phyloP scores from a whole-genome alignment of 345 rosid species.

The Gossypium herbaceum region DNA sequence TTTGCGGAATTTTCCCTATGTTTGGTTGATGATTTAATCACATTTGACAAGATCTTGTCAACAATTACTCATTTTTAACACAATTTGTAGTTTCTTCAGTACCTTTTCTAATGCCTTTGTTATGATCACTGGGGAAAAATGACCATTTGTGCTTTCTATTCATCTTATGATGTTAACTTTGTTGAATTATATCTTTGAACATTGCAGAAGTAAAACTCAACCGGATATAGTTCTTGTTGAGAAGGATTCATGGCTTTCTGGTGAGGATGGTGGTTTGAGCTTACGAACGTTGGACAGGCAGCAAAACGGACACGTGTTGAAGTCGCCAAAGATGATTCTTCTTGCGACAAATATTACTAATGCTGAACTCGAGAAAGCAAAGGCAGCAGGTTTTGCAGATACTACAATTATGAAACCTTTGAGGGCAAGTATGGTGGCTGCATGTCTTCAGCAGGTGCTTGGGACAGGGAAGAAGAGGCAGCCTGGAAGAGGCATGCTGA shows the following conservation, averaged over 20 bases:
- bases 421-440: constrained; percentile 94
- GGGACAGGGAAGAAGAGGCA: constrained; percentile 63
- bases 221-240: constrained; percentile 76
- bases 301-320: constrained; percentile 43
- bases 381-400: constrained; percentile 80
- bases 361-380: constrained; percentile 63
- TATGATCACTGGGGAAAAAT: neutral
- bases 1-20: neutral
- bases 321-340: constrained; percentile 64
- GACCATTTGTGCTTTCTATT: neutral
- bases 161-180: neutral
- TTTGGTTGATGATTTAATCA: neutral
- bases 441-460: constrained; percentile 83
- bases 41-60: neutral
- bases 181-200: constrained; percentile 5
- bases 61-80: neutral
- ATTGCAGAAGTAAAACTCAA: constrained; percentile 39
- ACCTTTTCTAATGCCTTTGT: neutral
- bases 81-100: neutral
- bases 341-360: constrained; percentile 73
- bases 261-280: constrained; percentile 42
- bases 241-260: constrained; percentile 79
- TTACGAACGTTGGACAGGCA: constrained; percentile 35
- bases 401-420: constrained; percentile 89
- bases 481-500: constrained; percentile 33